Evolutionary conservation across 192 early-diverging fungal species (phyloP).

Genomic region (Coemansia sp.): DNA sequence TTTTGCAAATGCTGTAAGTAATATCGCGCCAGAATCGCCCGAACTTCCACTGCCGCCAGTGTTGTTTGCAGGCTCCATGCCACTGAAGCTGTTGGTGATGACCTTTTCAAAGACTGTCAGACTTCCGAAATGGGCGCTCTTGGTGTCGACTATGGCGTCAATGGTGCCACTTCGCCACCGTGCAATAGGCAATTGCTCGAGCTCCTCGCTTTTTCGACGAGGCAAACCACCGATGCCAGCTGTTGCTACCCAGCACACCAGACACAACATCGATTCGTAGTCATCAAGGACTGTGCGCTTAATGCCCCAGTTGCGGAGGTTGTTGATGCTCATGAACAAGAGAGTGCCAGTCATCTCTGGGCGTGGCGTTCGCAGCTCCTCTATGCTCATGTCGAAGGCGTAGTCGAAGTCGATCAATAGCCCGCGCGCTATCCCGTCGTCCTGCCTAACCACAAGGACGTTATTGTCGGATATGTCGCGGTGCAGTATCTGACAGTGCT

Average conservation of each 20-base stretch:
- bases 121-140: background rate
- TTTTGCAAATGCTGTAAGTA: background rate
- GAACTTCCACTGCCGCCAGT: background rate
- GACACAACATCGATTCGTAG: conserved; percentile 6
- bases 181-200: background rate
- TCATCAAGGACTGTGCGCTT: conserved; percentile 5
- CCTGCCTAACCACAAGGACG: conserved; percentile 14
- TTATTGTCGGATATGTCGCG: conserved; percentile 30
- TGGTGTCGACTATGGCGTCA: background rate
- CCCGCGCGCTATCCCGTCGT: conserved; percentile 6
- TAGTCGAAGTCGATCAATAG: conserved; percentile 33
- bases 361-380: background rate
- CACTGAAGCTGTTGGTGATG: background rate
- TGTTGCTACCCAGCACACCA: background rate
- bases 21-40: background rate
- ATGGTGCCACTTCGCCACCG: background rate
- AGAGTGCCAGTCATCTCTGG: conserved; percentile 10
- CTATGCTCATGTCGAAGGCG: background rate
- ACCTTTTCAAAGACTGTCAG: background rate
- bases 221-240: background rate
- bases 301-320: background rate
- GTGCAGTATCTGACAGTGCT: conserved; percentile 21
- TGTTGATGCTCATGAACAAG: conserved; percentile 30
- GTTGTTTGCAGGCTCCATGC: background rate
- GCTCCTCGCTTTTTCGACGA: background rate